These are phyloP conservation scores for Solanum sparsipilum DNA, from an alignment of 257 asterid species.

Conservation along the genomic window DNA sequence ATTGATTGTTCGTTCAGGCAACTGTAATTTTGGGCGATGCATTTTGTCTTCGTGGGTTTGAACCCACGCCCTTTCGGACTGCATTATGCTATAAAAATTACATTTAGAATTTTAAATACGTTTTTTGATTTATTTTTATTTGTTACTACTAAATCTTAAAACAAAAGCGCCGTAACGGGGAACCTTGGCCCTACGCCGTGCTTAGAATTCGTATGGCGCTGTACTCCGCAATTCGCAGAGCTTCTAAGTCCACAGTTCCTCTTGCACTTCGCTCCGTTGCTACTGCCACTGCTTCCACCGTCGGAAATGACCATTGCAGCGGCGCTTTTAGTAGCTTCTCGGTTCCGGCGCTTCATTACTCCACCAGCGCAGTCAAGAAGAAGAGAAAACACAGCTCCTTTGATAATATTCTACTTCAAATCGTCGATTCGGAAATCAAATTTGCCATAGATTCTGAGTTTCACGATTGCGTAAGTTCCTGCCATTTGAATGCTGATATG, in stretches of 20 bases:
- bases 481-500: neutral
- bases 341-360: neutral
- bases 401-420: conserved; percentile 32
- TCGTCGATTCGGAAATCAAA: conserved; percentile 40
- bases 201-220: neutral
- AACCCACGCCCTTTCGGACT: neutral
- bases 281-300: neutral
- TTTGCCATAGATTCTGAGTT: conserved; percentile 27
- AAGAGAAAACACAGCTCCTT: neutral
- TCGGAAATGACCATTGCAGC: neutral
- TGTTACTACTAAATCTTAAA: neutral
- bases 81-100: neutral
- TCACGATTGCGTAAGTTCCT: conserved; percentile 1
- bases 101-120: too few relatives aligned
- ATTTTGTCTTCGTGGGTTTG: too few relatives aligned
- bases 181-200: neutral
- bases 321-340: neutral
- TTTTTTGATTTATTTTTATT: neutral
- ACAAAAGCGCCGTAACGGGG: neutral
- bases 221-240: neutral
- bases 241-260: neutral
- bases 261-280: neutral
- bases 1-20: too few relatives aligned
- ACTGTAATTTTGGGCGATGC: too few relatives aligned
- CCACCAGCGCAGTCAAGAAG: neutral